Conservation (phyloP, 345 rosid species). For the Reutealis trisperma region DNA sequence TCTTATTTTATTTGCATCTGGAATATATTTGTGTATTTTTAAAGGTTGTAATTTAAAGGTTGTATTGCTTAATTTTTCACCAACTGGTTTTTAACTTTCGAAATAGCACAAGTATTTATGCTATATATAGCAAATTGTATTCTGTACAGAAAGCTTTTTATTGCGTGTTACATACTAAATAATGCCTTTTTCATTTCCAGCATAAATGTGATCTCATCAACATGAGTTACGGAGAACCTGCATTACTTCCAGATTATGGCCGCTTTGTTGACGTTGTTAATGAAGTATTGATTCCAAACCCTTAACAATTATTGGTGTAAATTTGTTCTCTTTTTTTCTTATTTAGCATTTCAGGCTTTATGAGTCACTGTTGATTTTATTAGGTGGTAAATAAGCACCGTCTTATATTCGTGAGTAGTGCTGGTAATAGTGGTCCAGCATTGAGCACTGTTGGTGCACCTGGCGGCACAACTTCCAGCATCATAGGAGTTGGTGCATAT, state of each 20-base stretch:
- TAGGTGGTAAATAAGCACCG: conserved; percentile 93
- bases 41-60: neutral
- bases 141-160: neutral
- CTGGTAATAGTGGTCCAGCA: conserved; percentile 99
- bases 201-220: conserved; percentile 97
- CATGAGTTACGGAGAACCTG: conserved; percentile 94
- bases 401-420: conserved; percentile 89
- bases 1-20: neutral
- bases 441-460: conserved; percentile 98
- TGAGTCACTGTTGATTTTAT: conserved; percentile 17
- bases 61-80: neutral
- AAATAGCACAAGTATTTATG: neutral
- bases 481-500: conserved; percentile 97
- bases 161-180: neutral
- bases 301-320: conserved; percentile 17
- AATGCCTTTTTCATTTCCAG: conserved; percentile 40
- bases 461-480: conserved; percentile 94
- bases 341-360: conserved; percentile 24
- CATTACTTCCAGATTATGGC: conserved; percentile 90
- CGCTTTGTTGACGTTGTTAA: conserved; percentile 94
- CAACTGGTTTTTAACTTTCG: neutral
- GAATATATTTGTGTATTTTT: neutral
- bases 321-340: neutral
- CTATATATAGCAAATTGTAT: neutral
- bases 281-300: conserved; percentile 57